Evolutionary conservation across 73 alveolate genomes (phyloP).

Genomic region (Uronychia binucleata): DNA sequence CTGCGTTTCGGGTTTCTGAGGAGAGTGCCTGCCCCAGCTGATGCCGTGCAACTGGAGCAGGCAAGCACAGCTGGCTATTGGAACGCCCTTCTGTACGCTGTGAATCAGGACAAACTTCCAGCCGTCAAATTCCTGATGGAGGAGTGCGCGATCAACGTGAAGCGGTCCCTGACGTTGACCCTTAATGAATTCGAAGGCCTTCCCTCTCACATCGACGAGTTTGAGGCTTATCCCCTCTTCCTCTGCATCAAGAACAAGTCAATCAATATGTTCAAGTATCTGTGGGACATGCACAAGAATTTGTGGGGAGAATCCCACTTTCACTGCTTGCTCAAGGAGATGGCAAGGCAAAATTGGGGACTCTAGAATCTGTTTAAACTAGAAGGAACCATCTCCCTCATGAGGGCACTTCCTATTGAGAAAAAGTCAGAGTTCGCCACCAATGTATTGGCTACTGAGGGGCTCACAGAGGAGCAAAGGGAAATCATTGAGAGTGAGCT

Average conservation of each 20-base stretch:
- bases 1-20: neutral
- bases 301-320: neutral
- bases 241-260: neutral
- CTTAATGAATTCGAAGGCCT: neutral
- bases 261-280: neutral
- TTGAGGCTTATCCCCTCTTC: neutral
- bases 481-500: neutral
- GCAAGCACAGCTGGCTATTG: neutral
- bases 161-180: neutral
- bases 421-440: neutral
- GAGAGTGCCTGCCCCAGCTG: neutral
- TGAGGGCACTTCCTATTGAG: neutral
- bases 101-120: neutral
- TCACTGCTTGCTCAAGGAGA: neutral
- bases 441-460: neutral
- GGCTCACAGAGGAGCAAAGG: neutral
- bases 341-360: neutral
- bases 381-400: neutral
- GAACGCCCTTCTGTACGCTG: neutral
- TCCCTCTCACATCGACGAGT: neutral
- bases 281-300: neutral
- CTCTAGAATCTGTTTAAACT: neutral
- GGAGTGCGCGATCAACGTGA: neutral
- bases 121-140: neutral
- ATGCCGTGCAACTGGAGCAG: too few species aligned